Base-by-base conservation (phyloP, 768 basidiomycete genomes). In the Psilocybe subaeruginosa region DNA sequence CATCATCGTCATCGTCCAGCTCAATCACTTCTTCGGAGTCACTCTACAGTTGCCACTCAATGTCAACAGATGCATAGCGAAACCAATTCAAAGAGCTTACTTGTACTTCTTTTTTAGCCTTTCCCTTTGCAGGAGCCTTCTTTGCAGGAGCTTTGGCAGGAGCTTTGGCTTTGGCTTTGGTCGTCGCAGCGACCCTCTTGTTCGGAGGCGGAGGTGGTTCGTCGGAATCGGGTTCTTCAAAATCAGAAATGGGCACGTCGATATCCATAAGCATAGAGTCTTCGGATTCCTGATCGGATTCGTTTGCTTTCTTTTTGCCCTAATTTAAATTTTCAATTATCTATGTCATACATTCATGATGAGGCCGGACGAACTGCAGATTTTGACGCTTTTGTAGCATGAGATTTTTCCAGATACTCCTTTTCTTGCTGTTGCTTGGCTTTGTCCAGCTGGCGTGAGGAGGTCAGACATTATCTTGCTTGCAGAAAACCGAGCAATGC, bases 251-350 rank as follows among this genome's bases (percentile, higher is more conserved):
- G 48, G 69, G 61, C 14, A 61, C 67, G 29, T 66, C 66, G 8
- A 68, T 72, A 62, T 90, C 90, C 84, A 91, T 88, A 77, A 81
- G 76, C 90, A 92, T 92, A 3, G 90, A 92, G 69, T 93, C 92
- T 35, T 88, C 89, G 2, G 83, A 88, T 2, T 82, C 82, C 5
- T 39, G 6, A 23, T 81, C 81, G 1, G 67, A 79, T 8, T 77
- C 78, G 8, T 76, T 78, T 33, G 76, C 80, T 68, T 81, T 84
- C 27, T 77, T 80, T 73, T 88, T 90, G 5, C 3, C 27, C 41
- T 14, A 33, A 46, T 35, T 23, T 17, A 8, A 31, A 33, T 8
- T 23, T 23, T 16, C 19, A 52, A 16, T 31, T 4, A 52, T 33
- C 29, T 52, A 30, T 31, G 29, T 7, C 11, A 35, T 7, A 35